phyloP scores from a whole-genome alignment of 1,139 yeast genomes.

The Sporopachydermia cereana region DNA sequence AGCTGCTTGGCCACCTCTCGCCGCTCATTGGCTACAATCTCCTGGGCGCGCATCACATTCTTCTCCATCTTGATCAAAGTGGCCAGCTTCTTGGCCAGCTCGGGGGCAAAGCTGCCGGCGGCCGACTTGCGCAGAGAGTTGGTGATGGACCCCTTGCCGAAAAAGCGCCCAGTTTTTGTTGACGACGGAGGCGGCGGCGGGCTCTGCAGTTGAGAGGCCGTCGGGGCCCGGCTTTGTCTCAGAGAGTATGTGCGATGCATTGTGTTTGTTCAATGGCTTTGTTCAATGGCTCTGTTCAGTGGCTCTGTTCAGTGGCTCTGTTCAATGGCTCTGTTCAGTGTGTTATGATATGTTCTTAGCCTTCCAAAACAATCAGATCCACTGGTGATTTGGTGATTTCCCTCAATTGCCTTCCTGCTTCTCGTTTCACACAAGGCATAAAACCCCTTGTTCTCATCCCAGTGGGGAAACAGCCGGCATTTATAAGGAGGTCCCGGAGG shows the following conservation, averaged over 20 bases:
- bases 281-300: no score
- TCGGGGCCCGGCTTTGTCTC: constrained; percentile 92
- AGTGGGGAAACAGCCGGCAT: no score
- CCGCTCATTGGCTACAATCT: constrained; percentile 88
- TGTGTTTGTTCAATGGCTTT: constrained; percentile 13
- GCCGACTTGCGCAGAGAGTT: constrained; percentile 74
- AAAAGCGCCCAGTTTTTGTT: constrained; percentile 74
- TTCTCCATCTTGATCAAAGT: constrained; percentile 92
- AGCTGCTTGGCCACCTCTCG: constrained; percentile 94
- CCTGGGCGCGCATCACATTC: constrained; percentile 89
- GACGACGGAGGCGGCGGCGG: constrained; percentile 94
- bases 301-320: no score
- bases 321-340: no score
- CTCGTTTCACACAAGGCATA: no score
- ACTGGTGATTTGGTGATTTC: no score
- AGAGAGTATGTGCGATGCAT: constrained; percentile 99
- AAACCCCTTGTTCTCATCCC: no score
- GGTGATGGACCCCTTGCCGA: constrained; percentile 81
- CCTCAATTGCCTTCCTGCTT: no score
- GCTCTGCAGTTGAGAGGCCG: constrained; percentile 87
- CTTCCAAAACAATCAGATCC: no score
- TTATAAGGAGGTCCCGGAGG: no score
- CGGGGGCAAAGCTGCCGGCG: constrained; percentile 94
- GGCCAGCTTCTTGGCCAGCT: constrained; percentile 81
- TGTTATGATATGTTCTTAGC: no score